Base-by-base conservation (phyloP, 345 rosid genomes). In the Reutealis trisperma region DNA sequence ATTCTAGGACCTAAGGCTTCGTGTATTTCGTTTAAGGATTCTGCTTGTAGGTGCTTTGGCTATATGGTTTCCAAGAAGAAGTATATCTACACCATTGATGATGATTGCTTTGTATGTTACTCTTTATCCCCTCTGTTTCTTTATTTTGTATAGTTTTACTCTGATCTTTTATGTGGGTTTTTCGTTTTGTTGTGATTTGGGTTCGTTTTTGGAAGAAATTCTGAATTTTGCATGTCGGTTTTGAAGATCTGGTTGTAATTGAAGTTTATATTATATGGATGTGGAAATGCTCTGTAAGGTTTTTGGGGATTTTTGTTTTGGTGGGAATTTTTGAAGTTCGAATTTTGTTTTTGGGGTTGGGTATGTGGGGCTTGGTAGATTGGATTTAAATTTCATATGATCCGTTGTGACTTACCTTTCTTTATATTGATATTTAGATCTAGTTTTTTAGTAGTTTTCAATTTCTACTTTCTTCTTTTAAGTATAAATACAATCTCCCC, bases 51-150 rank as follows among this genome's bases (percentile, higher is more conserved):
- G 24, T 91, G 93, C 83, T 93, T 93, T 25, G 97, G 97, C 9
- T 93, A 67, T 85, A 83, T 93, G 93, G 89, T 91, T 24, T 93
- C 97, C 65, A 90, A 93, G 82, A 93, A 91, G 89, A 93, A 93
- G 84, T 93, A 93, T 76, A 82, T 93, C 83, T 93, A 78, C 83
- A 93, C 97, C 76, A 93, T 93, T 76, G 97, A 93, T 67, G 97
- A 93, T 79, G 97, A 93, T 77, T 93, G 97, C 88, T 93, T 91
- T 81, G 97, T 93, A 85, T 90, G 96, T 86, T 5, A 18, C 58
- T 63, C 16, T n/a, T 32, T 77, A n/a, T 21, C 22, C 30, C 57
- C 64, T 34, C 5, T 69, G 10, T 2, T 67, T 60, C 11, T 63
- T 24, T 16, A 34, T 27, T 44, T 19, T 2, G 54, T 30, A 14